Percentiles rank a stretch among this genome's conserved stretches.
Conservation (phyloP, 1,284 basidiomycete species). For the Neolentinus lepideus region DNA sequence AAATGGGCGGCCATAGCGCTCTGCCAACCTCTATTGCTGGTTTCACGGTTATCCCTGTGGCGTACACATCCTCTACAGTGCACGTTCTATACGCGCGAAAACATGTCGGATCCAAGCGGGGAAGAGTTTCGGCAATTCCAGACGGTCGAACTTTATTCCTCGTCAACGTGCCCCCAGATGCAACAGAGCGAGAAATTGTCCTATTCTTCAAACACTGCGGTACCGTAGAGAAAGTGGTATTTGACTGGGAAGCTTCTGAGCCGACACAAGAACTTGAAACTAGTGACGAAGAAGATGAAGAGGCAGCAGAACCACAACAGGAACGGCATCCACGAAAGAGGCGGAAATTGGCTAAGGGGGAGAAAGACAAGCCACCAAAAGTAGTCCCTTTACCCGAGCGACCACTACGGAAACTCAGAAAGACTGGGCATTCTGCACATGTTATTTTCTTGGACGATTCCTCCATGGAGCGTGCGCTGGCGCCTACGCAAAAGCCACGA, state of each 20-base stretch:
- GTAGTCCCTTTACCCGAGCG: constrained; percentile 49
- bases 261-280: constrained; percentile 27
- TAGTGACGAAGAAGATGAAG: constrained; percentile 15
- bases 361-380: constrained; percentile 31
- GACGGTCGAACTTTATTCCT: constrained; percentile 77
- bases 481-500: constrained; percentile 31
- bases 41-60: constrained; percentile 53
- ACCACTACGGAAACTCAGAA: constrained; percentile 49
- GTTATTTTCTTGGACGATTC: constrained; percentile 74
- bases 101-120: constrained; percentile 43
- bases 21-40: constrained; percentile 31
- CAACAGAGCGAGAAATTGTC: constrained; percentile 70
- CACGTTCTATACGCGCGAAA: constrained; percentile 59
- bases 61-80: constrained; percentile 43
- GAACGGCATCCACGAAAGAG: constrained; percentile 33
- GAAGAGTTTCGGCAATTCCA: constrained; percentile 33
- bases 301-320: constrained; percentile 14
- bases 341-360: constrained; percentile 30
- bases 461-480: constrained; percentile 60
- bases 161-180: constrained; percentile 81
- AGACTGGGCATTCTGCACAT: constrained; percentile 63
- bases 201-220: constrained; percentile 70
- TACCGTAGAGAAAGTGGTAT: constrained; percentile 67
- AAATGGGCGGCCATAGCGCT: background rate
- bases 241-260: constrained; percentile 36